phyloP scores from a whole-genome alignment of 495 filamentous ascomycete genomes.

The Xylaria scruposa region DNA sequence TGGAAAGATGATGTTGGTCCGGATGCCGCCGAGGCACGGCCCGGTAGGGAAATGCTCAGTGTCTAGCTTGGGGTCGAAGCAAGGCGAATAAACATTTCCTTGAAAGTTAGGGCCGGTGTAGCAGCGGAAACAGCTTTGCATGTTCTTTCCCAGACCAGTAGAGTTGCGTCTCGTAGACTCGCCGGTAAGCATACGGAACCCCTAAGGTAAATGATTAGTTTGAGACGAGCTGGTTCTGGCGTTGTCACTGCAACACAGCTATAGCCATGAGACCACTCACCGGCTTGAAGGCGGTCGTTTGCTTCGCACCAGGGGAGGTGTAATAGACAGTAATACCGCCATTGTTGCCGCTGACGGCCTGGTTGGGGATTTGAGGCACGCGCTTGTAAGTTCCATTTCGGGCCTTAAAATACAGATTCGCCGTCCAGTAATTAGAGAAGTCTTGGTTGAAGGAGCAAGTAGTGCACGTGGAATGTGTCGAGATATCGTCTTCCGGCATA shows the following conservation, averaged over 20 bases:
- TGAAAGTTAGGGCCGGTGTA: slow-evolving; percentile 40
- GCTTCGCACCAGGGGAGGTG: slow-evolving; percentile 42
- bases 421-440: slow-evolving; percentile 48
- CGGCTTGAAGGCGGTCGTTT: slow-evolving; percentile 47
- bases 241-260: not conserved
- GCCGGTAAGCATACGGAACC: slow-evolving; percentile 41
- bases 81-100: slow-evolving; percentile 42
- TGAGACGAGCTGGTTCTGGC: not conserved
- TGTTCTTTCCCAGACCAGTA: slow-evolving; percentile 34
- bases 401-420: slow-evolving; percentile 44
- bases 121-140: slow-evolving; percentile 48
- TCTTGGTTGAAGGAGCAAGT: slow-evolving; percentile 37
- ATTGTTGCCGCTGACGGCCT: slow-evolving; percentile 41
- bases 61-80: slow-evolving; percentile 38
- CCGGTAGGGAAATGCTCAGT: slow-evolving; percentile 37
- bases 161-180: slow-evolving; percentile 34
- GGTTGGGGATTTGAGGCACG: slow-evolving; percentile 47
- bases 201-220: slow-evolving; percentile 24
- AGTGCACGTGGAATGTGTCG: slow-evolving; percentile 34
- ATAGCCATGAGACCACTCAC: slow-evolving; percentile 25
- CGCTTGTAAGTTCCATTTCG: slow-evolving; percentile 47
- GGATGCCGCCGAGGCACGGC: slow-evolving; percentile 45
- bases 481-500: slow-evolving; percentile 34
- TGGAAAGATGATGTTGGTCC: slow-evolving; percentile 50
- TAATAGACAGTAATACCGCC: slow-evolving; percentile 53